phyloP scores from a whole-genome alignment of 202 grass and related monocot species.

The Panicum virgatum region DNA sequence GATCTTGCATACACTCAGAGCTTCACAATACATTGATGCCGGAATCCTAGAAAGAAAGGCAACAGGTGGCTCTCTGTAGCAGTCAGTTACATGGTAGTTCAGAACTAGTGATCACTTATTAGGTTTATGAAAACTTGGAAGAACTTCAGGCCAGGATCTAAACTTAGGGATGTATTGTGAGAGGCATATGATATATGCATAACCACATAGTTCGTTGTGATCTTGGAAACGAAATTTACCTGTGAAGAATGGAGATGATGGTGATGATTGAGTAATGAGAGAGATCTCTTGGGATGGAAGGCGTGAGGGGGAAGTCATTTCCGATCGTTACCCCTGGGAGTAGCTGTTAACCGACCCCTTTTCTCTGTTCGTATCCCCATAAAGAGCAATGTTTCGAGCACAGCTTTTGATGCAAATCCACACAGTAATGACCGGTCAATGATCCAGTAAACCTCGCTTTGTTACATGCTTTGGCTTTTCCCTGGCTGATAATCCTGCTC shows the following conservation, averaged over 20 bases:
- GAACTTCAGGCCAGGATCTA: not conserved
- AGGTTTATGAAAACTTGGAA: slow-evolving; percentile 5
- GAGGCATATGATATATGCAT: not conserved
- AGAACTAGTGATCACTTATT: slow-evolving; percentile 7
- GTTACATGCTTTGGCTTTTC: slow-evolving; percentile 48
- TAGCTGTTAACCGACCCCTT: slow-evolving; percentile 35
- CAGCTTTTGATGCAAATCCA: slow-evolving; percentile 67
- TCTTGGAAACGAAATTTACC: slow-evolving; percentile 3
- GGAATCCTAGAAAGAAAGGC: slow-evolving; percentile 44
- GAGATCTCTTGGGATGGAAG: slow-evolving; percentile 37
- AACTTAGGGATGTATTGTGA: too few relatives aligned
- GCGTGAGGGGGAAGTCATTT: slow-evolving; percentile 46
- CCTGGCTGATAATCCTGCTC: slow-evolving; percentile 29
- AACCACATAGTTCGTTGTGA: not conserved
- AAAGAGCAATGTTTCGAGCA: slow-evolving; percentile 56
- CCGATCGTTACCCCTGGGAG: slow-evolving; percentile 21
- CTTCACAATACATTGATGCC: slow-evolving; percentile 5
- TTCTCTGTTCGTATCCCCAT: slow-evolving; percentile 55
- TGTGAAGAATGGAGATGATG: not conserved
- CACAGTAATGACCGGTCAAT: slow-evolving; percentile 64
- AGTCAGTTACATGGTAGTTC: not conserved
- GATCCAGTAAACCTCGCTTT: slow-evolving; percentile 56
- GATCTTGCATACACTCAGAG: slow-evolving; percentile 30
- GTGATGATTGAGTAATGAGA: slow-evolving; percentile 39
- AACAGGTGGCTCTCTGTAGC: slow-evolving; percentile 15